Evolutionary conservation across 1,284 basidiomycete genomes (phyloP).

Genomic region (Lentinula novae-zelandiae): DNA sequence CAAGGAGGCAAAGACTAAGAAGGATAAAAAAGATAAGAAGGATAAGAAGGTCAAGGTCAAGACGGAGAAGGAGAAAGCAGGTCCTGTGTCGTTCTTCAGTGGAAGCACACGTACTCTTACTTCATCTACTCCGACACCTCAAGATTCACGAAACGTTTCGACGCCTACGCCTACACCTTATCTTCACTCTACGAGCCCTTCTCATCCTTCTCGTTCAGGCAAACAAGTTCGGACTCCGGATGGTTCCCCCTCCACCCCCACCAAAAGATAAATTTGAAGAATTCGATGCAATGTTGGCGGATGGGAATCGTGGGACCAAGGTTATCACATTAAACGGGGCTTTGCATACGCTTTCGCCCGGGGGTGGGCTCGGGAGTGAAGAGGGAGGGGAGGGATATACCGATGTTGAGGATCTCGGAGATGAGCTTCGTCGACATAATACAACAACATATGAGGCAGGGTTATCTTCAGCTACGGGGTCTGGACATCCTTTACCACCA

Average conservation of each 20-base stretch:
- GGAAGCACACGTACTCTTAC: slow-evolving; percentile 52
- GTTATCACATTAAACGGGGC: neutral
- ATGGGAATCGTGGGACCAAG: neutral
- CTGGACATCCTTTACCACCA: neutral
- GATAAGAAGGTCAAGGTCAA: too few relatives aligned
- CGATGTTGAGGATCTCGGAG: neutral
- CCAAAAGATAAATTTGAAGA: neutral
- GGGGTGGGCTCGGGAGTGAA: neutral
- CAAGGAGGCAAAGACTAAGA: neutral
- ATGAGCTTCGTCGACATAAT: neutral
- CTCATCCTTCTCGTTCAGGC: neutral
- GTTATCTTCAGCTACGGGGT: neutral
- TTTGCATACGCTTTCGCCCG: neutral
- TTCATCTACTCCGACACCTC: slow-evolving; percentile 15
- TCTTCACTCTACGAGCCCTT: neutral
- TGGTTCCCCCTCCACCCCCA: neutral
- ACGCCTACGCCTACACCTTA: neutral
- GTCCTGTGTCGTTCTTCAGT: neutral
- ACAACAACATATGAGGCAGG: neutral
- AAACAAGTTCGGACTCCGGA: neutral
- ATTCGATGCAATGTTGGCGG: neutral
- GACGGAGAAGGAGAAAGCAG: neutral
- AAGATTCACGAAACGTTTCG: neutral
- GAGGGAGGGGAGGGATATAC: neutral
- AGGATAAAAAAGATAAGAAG: neutral